Evolutionary conservation across 2,329 filamentous ascomycete species (phyloP), one percentile per base, ranked within the genome.

Genomic region (Thermomyces lanuginosus): DNA sequence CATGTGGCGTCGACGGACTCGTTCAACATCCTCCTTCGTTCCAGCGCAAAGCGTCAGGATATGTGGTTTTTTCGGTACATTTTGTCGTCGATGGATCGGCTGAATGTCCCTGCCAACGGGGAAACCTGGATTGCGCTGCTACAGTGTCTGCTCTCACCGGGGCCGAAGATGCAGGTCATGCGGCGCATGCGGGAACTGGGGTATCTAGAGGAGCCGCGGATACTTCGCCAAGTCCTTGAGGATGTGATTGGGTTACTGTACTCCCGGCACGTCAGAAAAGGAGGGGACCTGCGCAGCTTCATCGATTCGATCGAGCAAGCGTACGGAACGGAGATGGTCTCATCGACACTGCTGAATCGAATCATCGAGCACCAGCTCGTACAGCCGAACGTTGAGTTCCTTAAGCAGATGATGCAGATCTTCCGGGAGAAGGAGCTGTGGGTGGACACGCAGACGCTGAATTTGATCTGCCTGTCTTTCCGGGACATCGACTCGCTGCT

Each of bases 11-110:
- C 49, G 2, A 41, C 47, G 4, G 50, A 57, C 20, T 56, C 54
- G 4, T 61, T 54, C 36, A 63, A 63, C 26, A 53, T 60, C 22
- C 39, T 64, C 26, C 36, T 64, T 20, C 38, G 41, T 21, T 42
- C 41, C 12, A 44, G 51, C 14, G 56, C 56, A 8, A 42, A 41
- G 25, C 40, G 39, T 12, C 47, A 51, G 26, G 48, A 62, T 37
- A 36, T 56, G n/a, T 36, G 33, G 8, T 41, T 42, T 9, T 63
- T 62, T 27, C 44, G 43, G 5, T 39, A 42, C 14, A 38, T 58
- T 11, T 34, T 63, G 10, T 27, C 39, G 13, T 32, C 43, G 8
- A 62, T 64, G 58, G 33, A 46, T 15, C 36, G 41, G 25, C 34
- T 45, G 27, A 38, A 48, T 2, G 36, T 62, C 25, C 36, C 34